Evolutionary conservation across 345 rosid species (phyloP).

Genomic region (Eucalyptus brandiana): DNA sequence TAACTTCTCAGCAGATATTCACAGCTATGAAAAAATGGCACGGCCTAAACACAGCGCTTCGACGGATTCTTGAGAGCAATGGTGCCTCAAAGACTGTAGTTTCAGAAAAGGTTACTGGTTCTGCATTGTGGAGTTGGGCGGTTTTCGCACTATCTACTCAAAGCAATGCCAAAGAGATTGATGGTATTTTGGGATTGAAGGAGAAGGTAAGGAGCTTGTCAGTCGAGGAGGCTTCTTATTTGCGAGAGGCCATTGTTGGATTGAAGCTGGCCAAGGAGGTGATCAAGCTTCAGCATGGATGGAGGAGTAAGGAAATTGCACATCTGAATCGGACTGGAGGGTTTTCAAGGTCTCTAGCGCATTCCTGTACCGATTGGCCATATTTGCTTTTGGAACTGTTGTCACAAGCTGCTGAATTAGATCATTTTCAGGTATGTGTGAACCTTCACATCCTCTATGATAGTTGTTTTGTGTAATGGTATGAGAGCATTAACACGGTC

Average conservation of each 20-base stretch:
- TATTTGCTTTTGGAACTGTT: slow-evolving; percentile 75
- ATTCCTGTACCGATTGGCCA: slow-evolving; percentile 92
- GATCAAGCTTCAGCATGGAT: slow-evolving; percentile 41
- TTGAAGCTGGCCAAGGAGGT: slow-evolving; percentile 85
- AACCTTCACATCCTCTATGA: not conserved
- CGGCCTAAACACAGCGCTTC: slow-evolving; percentile 50
- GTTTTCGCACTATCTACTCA: slow-evolving; percentile 55
- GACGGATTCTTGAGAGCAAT: slow-evolving; percentile 21
- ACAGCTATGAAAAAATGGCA: slow-evolving; percentile 78
- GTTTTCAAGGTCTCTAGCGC: slow-evolving; percentile 71
- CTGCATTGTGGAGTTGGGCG: slow-evolving; percentile 69
- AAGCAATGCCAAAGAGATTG: slow-evolving; percentile 67
- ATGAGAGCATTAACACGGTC: not conserved
- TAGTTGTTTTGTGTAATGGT: not conserved
- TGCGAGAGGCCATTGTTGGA: slow-evolving; percentile 55
- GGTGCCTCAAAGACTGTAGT: slow-evolving; percentile 14
- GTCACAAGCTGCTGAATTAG: slow-evolving; percentile 85
- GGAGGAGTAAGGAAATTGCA: slow-evolving; percentile 83
- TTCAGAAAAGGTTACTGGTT: slow-evolving; percentile 37
- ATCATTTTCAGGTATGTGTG: slow-evolving; percentile 64
- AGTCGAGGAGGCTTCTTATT: slow-evolving; percentile 66
- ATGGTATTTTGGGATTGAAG: slow-evolving; percentile 38
- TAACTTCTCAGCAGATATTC: slow-evolving; percentile 72
- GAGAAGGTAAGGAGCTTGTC: slow-evolving; percentile 44
- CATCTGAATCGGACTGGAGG: slow-evolving; percentile 59